A percentile compares a stretch with the other conserved stretches of the same genome.
Evolutionary conservation across 192 early-diverging fungal genomes (phyloP).

Genomic region (Podila verticillata): DNA sequence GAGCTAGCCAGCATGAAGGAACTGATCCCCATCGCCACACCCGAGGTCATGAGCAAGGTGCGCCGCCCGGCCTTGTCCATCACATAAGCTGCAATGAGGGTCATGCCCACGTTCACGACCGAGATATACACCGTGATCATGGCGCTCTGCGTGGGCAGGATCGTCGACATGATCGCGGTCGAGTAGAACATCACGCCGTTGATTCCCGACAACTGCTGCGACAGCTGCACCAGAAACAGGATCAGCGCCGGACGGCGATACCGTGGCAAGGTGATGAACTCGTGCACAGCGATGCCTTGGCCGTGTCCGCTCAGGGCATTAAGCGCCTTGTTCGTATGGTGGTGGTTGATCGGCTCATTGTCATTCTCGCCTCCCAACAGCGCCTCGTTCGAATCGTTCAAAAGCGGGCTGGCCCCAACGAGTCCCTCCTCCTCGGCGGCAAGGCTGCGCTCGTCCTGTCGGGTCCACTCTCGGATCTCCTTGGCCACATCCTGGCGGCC

Average conservation of each 20-base stretch:
- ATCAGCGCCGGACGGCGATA: slow-evolving; percentile 73
- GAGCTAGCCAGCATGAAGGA: slow-evolving; percentile 69
- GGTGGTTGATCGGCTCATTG: neutral
- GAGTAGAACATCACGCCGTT: slow-evolving; percentile 93
- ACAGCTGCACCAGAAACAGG: slow-evolving; percentile 74
- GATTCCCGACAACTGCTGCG: slow-evolving; percentile 92
- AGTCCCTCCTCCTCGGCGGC: slow-evolving; percentile 30
- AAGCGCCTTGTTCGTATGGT: slow-evolving; percentile 8
- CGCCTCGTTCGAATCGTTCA: slow-evolving; percentile 28
- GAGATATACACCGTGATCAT: slow-evolving; percentile 84
- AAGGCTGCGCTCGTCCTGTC: slow-evolving; percentile 41
- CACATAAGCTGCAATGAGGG: slow-evolving; percentile 73
- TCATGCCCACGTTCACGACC: slow-evolving; percentile 78
- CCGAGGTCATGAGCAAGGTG: slow-evolving; percentile 71
- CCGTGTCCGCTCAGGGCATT: slow-evolving; percentile 14
- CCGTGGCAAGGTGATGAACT: slow-evolving; percentile 55
- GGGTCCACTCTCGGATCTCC: slow-evolving; percentile 63
- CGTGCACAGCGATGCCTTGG: slow-evolving; percentile 39
- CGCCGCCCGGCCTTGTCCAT: slow-evolving; percentile 84
- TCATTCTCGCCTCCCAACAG: slow-evolving; percentile 11
- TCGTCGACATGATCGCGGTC: slow-evolving; percentile 71
- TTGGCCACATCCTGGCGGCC: slow-evolving; percentile 60
- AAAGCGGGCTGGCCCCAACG: slow-evolving; percentile 14
- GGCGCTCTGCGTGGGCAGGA: slow-evolving; percentile 69
- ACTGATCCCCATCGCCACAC: slow-evolving; percentile 65